Base-by-base conservation (phyloP, 1,284 basidiomycete species). In the Xerocomus tenax region DNA sequence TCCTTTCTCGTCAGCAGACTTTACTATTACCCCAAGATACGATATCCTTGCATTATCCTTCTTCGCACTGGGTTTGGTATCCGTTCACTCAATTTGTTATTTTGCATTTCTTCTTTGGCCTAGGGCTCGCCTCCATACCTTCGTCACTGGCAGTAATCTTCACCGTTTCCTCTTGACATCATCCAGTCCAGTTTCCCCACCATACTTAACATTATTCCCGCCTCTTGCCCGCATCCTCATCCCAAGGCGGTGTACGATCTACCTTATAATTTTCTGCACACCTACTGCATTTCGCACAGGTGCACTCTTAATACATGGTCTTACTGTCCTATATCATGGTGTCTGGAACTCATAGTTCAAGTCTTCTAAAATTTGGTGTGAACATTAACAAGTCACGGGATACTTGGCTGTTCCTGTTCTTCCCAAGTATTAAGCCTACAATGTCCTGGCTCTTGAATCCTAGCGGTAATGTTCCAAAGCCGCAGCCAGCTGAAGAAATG, bases 241-340 rank as follows among this genome's bases (percentile, higher is more conserved):
- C 49, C 50, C 51, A 50, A 52, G 56, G 54, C 53, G 58, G 58
- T 65, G 64, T 68, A 69, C 61, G 53, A 64, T 66, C 54, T 69
- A 69, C 56, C 47, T 67, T 67, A 66, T 63, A 61, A 54, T 63
- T 61, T 60, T 58, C 60, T 59, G 55, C 55, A 66, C 63, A 66
- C 67, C 63, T 63, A 68, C 54, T 55, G 63, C 61, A 50, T 65
- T 54, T 52, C 30, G 62, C 63, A 62, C 54, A 56, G 66, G 58
- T 65, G 55, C 59, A 62, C 50, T 50, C 50, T 48, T 69, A 68
- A 67, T 69, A n/a, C 38, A 59, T 54, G 44, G 34, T 16, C 42
- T 50, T 35, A 48, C 23, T 67, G 62, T 63, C 45, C 28, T 48
- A 51, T 62, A 63, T 45, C 51, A 59, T 50, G 58, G 51, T 48